phyloP scores from a whole-genome alignment of 2,329 filamentous ascomycete genomes.

The Dactylellina cionopaga region DNA sequence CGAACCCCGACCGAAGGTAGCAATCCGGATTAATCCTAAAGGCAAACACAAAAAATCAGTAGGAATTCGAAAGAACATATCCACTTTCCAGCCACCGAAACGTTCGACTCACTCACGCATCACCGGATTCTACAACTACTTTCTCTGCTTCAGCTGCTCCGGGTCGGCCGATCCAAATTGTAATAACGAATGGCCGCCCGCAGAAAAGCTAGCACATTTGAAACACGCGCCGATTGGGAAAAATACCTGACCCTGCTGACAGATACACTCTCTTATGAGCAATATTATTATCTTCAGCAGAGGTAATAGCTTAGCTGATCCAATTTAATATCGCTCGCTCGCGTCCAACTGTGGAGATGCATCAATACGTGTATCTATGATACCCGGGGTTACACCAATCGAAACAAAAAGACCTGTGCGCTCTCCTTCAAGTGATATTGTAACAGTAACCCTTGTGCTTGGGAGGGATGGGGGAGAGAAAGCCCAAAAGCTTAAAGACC shows the following conservation, averaged over 20 bases:
- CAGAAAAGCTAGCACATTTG: conserved; percentile 9
- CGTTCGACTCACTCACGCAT: neutral
- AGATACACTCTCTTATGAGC: too few relatives aligned
- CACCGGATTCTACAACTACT: neutral
- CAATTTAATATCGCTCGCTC: conserved; percentile 26
- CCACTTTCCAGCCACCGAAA: neutral
- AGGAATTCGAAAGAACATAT: too few relatives aligned
- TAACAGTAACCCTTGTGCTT: too few relatives aligned
- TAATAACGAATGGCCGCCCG: neutral
- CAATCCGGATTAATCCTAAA: conserved; percentile 9
- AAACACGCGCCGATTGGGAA: too few relatives aligned
- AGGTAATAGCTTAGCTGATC: too few relatives aligned
- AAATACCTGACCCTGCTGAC: too few relatives aligned
- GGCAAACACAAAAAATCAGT: conserved; percentile 6
- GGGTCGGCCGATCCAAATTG: conserved; percentile 6
- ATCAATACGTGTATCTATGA: conserved; percentile 12
- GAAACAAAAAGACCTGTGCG: too few relatives aligned
- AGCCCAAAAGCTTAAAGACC: too few relatives aligned
- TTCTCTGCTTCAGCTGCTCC: neutral
- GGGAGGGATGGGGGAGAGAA: too few relatives aligned
- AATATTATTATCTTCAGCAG: too few relatives aligned
- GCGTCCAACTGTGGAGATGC: conserved; percentile 7
- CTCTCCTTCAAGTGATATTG: too few relatives aligned
- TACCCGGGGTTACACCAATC: conserved; percentile 43
- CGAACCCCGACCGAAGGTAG: conserved; percentile 3